These are phyloP conservation scores for Pythium sukuiense DNA, from an alignment of 352 stramenopile genomes.

Conservation along the genomic window DNA sequence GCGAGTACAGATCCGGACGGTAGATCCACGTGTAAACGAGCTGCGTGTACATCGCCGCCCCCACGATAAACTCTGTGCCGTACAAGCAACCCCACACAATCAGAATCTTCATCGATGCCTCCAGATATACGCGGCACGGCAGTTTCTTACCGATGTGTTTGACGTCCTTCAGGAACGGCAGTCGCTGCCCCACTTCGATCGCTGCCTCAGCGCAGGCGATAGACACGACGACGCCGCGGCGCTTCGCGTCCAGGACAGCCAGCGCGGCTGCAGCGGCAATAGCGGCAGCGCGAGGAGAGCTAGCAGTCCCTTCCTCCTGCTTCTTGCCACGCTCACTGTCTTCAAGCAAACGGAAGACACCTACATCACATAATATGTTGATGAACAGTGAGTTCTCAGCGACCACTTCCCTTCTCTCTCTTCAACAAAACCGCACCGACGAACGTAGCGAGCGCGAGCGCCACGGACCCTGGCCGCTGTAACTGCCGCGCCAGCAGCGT, in stretches of 20 bases:
- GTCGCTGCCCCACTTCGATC: slow-evolving; percentile 36
- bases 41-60: slow-evolving; percentile 36
- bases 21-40: slow-evolving; percentile 75
- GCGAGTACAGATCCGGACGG: slow-evolving; percentile 43
- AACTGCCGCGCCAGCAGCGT: slow-evolving; percentile 42
- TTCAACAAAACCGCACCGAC: slow-evolving; percentile 32
- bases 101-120: too few relatives aligned
- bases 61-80: slow-evolving; percentile 42
- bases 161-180: slow-evolving; percentile 34
- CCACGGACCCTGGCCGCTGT: slow-evolving; percentile 42
- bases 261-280: slow-evolving; percentile 38
- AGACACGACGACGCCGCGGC: slow-evolving; percentile 47
- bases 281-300: slow-evolving; percentile 42
- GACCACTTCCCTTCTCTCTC: neutral
- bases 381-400: neutral
- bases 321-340: slow-evolving; percentile 16
- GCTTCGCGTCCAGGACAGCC: slow-evolving; percentile 45
- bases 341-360: slow-evolving; percentile 54
- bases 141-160: slow-evolving; percentile 44
- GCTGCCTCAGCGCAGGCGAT: slow-evolving; percentile 51
- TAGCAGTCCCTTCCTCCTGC: neutral
- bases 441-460: slow-evolving; percentile 52
- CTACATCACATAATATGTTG: neutral
- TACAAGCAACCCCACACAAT: neutral
- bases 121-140: too few relatives aligned